Base-by-base conservation (phyloP, 2,329 filamentous ascomycete species). In the Ceratocystis lukuohia region DNA sequence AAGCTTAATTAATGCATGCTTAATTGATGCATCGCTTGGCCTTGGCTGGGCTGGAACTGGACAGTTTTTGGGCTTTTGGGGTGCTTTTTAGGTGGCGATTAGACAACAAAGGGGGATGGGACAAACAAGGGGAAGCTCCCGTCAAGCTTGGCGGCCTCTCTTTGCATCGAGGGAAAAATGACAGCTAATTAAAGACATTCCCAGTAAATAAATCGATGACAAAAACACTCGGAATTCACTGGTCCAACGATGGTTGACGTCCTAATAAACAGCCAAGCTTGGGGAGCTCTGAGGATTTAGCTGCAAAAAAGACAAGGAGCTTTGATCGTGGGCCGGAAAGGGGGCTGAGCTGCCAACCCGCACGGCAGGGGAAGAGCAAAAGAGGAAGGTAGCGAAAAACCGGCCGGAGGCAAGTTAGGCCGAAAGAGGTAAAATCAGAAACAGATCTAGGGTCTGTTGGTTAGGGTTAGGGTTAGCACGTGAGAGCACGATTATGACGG, bases 1-100 rank as follows among this genome's bases (percentile, higher is more conserved):
- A 59, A 37, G 53, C 53, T 59, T 59, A 59, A 59, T 59, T 59
- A 59, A 59, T 59, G 53, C 53, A 59, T 59, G 53, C 53, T 59
- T 59, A 59, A 59, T 59, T 59, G 53, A 33, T 59, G 53, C 53
- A 59, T 59, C 25, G 28, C 28, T 33, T 59, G 53, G 53, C 50
- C 25, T 56, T 22, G 50, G 37, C 53, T 57, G 53, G 53, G 53
- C 53, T 22, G 28, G 53, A 30, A 25, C 22, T 25, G 48, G 22
- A 53, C 10, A 10, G 10, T 10, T 12, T 37, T 41, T 12, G 37
- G 37, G 10, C 37, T 41, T 41, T 12, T 10, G 37, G 37, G 2
- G 37, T 1, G 37, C 3, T n/a, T 33, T 37, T 59, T 59, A 30
- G 28, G 53, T 59, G 53, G 53, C 53, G 15, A 59, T 33, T 59